These are phyloP conservation scores for Leucogyrophana mollusca DNA, from an alignment of 768 basidiomycete species.

Conservation along the genomic window DNA sequence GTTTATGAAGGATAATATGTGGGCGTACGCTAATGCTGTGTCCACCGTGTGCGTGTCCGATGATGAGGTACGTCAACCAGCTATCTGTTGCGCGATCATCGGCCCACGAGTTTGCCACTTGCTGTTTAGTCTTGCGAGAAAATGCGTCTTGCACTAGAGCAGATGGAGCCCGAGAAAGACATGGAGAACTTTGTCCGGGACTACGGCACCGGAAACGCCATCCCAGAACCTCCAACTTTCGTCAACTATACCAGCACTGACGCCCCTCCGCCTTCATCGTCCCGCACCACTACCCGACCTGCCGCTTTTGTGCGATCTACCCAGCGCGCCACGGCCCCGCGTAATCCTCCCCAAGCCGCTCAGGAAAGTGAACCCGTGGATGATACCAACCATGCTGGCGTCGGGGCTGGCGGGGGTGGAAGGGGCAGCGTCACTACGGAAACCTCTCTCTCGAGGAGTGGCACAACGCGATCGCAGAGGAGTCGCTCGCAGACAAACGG, in stretches of 20 bases:
- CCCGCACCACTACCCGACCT: conserved; percentile 53
- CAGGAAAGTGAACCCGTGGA: conserved; percentile 47
- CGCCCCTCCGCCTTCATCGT: conserved; percentile 58
- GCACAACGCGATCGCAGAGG: conserved; percentile 27
- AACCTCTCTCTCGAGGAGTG: conserved; percentile 25
- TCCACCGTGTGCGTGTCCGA: conserved; percentile 94
- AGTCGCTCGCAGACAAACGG: conserved; percentile 31
- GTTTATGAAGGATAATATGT: conserved; percentile 92
- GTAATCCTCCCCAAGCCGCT: conserved; percentile 21
- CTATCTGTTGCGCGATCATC: background rate
- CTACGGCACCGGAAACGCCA: conserved; percentile 84
- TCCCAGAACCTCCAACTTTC: conserved; percentile 86
- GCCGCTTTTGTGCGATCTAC: conserved; percentile 51
- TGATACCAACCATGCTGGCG: conserved; percentile 58
- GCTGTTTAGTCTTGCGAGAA: conserved; percentile 81
- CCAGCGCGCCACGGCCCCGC: conserved; percentile 28
- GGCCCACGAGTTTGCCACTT: background rate
- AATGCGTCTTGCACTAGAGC: conserved; percentile 81
- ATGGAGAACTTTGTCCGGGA: conserved; percentile 86
- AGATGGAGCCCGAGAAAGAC: conserved; percentile 84
- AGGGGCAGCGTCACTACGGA: conserved; percentile 32
- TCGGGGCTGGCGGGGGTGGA: conserved; percentile 62
- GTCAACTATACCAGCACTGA: conserved; percentile 76
- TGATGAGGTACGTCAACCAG: conserved; percentile 74
- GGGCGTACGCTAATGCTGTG: conserved; percentile 95